Evolutionary conservation across 2,329 filamentous ascomycete genomes (phyloP).

Genomic region (Neobulgaria alba): DNA sequence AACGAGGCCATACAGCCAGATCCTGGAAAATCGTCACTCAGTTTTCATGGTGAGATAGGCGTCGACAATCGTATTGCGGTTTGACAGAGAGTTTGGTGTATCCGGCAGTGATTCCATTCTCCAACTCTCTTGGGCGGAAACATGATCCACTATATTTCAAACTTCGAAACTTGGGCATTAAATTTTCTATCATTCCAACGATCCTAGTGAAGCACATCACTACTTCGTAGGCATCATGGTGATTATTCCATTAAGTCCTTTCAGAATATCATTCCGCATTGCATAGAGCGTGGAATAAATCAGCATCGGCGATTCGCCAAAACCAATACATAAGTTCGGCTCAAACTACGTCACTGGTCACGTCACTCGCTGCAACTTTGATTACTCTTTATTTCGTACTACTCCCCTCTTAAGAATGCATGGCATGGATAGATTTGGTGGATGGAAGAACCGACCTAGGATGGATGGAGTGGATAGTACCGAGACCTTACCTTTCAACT

Average conservation of each 20-base stretch:
- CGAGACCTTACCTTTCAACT: too few relatives aligned
- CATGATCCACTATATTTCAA: too few relatives aligned
- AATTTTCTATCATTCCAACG: too few relatives aligned
- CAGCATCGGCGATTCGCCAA: slow-evolving; percentile 8
- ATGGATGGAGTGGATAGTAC: too few relatives aligned
- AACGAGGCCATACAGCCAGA: slow-evolving; percentile 8
- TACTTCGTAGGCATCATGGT: slow-evolving; percentile 2
- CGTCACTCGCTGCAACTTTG: too few relatives aligned
- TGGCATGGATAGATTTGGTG: slow-evolving; percentile 10
- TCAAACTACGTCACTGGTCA: too few relatives aligned
- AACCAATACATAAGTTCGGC: too few relatives aligned
- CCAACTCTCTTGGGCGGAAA: too few relatives aligned
- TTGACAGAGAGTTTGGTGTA: not conserved
- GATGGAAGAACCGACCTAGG: slow-evolving; percentile 11
- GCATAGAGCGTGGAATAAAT: slow-evolving; percentile 12
- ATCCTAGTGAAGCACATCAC: not conserved
- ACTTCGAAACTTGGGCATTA: too few relatives aligned
- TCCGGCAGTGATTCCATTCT: too few relatives aligned
- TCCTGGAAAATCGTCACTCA: slow-evolving; percentile 9
- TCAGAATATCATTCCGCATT: slow-evolving; percentile 15
- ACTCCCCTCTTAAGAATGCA: slow-evolving; percentile 17
- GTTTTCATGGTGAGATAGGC: not conserved
- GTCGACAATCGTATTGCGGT: not conserved
- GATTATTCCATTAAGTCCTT: slow-evolving; percentile 13
- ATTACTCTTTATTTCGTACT: slow-evolving; percentile 8